phyloP scores from a whole-genome alignment of 2,329 filamentous ascomycete species.

The Fusarium sp. region DNA sequence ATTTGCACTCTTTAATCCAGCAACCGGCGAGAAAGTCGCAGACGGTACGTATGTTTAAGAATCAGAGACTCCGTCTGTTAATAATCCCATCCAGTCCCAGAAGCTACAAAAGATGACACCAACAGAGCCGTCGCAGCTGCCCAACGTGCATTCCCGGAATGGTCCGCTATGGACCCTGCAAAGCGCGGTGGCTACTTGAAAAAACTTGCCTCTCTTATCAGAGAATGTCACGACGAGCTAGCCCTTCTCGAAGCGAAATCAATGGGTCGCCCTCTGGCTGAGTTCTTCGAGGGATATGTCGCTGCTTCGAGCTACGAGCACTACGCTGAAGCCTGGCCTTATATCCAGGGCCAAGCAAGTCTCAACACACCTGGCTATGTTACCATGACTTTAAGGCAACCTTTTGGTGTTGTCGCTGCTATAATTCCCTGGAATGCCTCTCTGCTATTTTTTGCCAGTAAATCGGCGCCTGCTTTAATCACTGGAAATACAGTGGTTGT shows the following conservation, averaged over 20 bases:
- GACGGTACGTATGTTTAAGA: constrained; percentile 8
- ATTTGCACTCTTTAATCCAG: constrained; percentile 38
- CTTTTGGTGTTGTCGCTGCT: constrained; percentile 64
- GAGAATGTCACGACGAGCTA: constrained; percentile 56
- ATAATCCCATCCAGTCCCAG: constrained; percentile 33
- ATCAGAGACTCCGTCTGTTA: accelerated
- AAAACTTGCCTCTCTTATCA: constrained; percentile 60
- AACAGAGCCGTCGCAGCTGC: constrained; percentile 62
- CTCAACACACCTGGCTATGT: constrained; percentile 62
- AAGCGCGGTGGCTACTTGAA: constrained; percentile 58
- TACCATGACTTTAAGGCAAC: constrained; percentile 61
- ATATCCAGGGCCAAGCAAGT: constrained; percentile 59
- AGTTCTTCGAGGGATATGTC: constrained; percentile 52
- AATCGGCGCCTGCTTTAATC: constrained; percentile 47
- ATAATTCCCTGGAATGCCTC: constrained; percentile 71
- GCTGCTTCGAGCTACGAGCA: constrained; percentile 56
- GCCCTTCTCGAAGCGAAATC: constrained; percentile 47
- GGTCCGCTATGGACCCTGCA: constrained; percentile 56
- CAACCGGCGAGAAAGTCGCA: constrained; percentile 32
- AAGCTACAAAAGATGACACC: constrained; percentile 62
- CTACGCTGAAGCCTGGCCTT: constrained; percentile 56
- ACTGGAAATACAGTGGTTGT: constrained; percentile 39
- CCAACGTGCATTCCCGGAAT: constrained; percentile 61
- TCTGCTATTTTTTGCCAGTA: constrained; percentile 59
- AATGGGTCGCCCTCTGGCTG: constrained; percentile 34